A percentile compares a stretch with the other conserved stretches of the same genome.
These are phyloP conservation scores for Pseudogymnoascus sp. DNA, from an alignment of 2,329 filamentous ascomycete species.

Conservation along the genomic window DNA sequence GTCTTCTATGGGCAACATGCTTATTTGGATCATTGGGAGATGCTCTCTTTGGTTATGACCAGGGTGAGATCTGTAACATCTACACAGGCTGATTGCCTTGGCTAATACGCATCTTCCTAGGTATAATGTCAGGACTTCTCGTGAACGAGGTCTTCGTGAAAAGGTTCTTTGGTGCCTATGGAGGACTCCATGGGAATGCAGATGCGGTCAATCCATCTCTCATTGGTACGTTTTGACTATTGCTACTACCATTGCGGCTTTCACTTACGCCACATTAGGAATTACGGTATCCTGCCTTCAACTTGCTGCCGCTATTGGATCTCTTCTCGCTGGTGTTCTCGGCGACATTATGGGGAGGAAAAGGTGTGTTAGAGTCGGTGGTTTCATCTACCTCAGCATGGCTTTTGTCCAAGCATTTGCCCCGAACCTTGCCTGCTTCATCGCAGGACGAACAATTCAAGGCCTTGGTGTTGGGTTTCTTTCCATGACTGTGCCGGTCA, in stretches of 20 bases:
- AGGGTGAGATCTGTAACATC: slow-evolving; percentile 23
- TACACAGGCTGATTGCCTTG: background rate
- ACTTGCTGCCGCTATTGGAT: slow-evolving; percentile 30
- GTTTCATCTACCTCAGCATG: slow-evolving; percentile 32
- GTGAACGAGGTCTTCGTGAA: slow-evolving; percentile 34
- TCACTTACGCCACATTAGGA: slow-evolving; percentile 10
- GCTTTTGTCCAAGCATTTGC: slow-evolving; percentile 33
- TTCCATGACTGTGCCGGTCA: slow-evolving; percentile 36
- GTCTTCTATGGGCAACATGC: slow-evolving; percentile 33
- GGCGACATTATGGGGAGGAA: slow-evolving; percentile 33
- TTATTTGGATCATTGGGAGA: slow-evolving; percentile 35
- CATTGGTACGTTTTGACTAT: slow-evolving; percentile 18
- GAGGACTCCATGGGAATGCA: slow-evolving; percentile 30
- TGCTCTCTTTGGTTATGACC: slow-evolving; percentile 37
- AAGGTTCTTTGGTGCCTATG: slow-evolving; percentile 34
- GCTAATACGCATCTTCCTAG: slow-evolving; percentile 16
- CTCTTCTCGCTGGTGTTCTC: slow-evolving; percentile 30
- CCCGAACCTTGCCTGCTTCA: slow-evolving; percentile 27
- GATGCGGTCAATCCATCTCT: slow-evolving; percentile 31
- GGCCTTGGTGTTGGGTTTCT: slow-evolving; percentile 35
- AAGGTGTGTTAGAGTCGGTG: slow-evolving; percentile 31
- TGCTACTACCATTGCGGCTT: background rate
- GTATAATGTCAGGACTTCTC: slow-evolving; percentile 35
- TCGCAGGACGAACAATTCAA: slow-evolving; percentile 35
- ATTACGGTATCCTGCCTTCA: slow-evolving; percentile 33